These are phyloP conservation scores for Inonotus obliquus DNA, from an alignment of 1,284 basidiomycete species.

Conservation along the genomic window DNA sequence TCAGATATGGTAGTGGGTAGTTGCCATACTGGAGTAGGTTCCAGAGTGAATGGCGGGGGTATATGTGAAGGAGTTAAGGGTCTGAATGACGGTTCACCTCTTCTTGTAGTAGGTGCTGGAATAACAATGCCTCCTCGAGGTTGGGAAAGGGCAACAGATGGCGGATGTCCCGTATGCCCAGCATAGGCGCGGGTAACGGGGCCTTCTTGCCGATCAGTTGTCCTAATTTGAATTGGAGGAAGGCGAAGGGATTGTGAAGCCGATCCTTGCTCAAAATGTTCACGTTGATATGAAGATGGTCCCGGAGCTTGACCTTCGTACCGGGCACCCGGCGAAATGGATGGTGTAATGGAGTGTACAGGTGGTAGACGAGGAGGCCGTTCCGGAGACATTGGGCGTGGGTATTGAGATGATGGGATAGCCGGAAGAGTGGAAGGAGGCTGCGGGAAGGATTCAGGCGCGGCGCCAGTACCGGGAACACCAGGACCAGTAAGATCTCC, in stretches of 20 bases:
- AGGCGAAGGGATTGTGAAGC: constrained; percentile 3
- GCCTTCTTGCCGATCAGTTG: background rate
- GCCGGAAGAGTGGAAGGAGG: background rate
- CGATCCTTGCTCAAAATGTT: background rate
- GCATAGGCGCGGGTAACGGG: background rate
- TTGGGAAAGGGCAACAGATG: background rate
- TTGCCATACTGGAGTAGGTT: constrained; percentile 15
- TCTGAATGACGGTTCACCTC: background rate
- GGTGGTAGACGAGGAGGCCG: background rate
- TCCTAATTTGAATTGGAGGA: constrained; percentile 13
- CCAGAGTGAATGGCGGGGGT: constrained; percentile 17
- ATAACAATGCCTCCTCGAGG: background rate
- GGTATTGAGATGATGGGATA: background rate
- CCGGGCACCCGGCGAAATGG: background rate
- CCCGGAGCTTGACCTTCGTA: background rate
- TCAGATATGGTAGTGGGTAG: background rate
- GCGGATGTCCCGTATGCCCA: background rate
- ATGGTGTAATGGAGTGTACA: constrained; percentile 1
- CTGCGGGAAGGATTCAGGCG: background rate
- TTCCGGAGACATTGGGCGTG: constrained; percentile 7
- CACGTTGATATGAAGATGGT: background rate
- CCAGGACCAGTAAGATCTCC: constrained; percentile 11
- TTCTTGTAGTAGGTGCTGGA: background rate
- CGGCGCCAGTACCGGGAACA: constrained; percentile 10
- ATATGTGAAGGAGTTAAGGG: background rate